Evolutionary conservation across 768 basidiomycete species (phyloP).

Genomic region (Tricholoma flavovirens): DNA sequence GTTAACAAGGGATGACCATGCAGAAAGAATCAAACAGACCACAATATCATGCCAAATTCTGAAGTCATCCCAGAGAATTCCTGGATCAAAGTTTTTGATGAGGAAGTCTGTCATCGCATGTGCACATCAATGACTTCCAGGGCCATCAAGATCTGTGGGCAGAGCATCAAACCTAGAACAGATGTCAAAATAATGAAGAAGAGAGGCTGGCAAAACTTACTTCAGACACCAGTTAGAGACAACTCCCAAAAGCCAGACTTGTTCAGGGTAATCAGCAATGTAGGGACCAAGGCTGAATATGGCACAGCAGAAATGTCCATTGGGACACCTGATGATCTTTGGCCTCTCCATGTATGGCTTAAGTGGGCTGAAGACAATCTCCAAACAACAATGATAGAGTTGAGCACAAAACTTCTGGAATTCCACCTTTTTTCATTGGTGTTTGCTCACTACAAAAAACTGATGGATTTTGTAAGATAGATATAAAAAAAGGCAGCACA

Average conservation of each 20-base stretch:
- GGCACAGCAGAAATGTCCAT: no score
- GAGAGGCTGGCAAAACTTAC: slow-evolving; percentile 6
- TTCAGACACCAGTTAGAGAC: slow-evolving; percentile 18
- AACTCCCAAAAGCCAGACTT: no score
- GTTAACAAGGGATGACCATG: neutral
- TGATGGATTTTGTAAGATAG: no score
- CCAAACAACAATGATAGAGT: slow-evolving; percentile 7
- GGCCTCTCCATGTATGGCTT: neutral
- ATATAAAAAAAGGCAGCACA: slow-evolving; percentile 10
- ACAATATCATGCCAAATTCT: neutral
- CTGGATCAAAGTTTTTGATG: neutral
- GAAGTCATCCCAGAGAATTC: neutral
- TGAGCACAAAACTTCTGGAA: slow-evolving; percentile 19
- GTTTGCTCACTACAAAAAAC: slow-evolving; percentile 8
- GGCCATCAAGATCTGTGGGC: neutral
- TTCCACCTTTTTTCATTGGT: slow-evolving; percentile 7
- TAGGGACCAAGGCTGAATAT: no score
- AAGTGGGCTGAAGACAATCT: neutral
- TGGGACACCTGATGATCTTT: no score
- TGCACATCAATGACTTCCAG: neutral
- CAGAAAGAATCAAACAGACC: neutral
- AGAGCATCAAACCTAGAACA: slow-evolving; percentile 6
- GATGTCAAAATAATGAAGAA: neutral
- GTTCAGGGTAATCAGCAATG: no score
- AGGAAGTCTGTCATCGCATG: neutral